These are phyloP conservation scores for Phytophthora hybrid DNA, from an alignment of 352 stramenopile genomes.

Conservation along the genomic window DNA sequence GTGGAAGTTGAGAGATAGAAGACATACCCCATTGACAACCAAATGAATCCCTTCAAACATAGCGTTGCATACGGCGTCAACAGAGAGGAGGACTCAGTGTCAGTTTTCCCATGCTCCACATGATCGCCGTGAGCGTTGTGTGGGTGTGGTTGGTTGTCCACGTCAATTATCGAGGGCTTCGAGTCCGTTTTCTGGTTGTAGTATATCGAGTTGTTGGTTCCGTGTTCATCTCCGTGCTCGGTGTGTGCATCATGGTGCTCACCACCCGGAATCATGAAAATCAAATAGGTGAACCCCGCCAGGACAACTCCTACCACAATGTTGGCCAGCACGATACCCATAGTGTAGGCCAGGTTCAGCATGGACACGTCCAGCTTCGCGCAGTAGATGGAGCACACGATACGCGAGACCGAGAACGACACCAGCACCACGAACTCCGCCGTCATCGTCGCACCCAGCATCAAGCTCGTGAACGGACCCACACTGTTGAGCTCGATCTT, in stretches of 20 bases:
- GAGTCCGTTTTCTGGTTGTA: constrained; percentile 31
- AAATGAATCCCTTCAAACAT: constrained; percentile 64
- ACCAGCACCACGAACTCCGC: constrained; percentile 78
- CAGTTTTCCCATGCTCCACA: background rate
- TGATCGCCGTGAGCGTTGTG: constrained; percentile 10
- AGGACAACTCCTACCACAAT: constrained; percentile 56
- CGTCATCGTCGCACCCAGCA: constrained; percentile 74
- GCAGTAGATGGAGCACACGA: constrained; percentile 72
- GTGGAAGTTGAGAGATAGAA: constrained; percentile 68
- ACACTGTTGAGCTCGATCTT: constrained; percentile 82
- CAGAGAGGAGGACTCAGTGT: constrained; percentile 1
- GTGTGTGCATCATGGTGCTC: constrained; percentile 23
- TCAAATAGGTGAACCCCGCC: constrained; percentile 50
- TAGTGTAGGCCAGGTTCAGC: constrained; percentile 62
- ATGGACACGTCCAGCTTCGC: constrained; percentile 61
- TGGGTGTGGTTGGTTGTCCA: constrained; percentile 10
- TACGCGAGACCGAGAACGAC: constrained; percentile 69
- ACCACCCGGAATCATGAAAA: constrained; percentile 61
- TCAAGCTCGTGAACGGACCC: constrained; percentile 75
- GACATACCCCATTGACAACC: constrained; percentile 64
- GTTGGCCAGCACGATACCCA: constrained; percentile 63
- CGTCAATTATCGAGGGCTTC: constrained; percentile 11
- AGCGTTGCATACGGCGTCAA: constrained; percentile 8
- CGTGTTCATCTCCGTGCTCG: background rate
- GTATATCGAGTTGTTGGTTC: constrained; percentile 4